Base-by-base conservation (phyloP, 73 alveolate genomes). In the Tetrahymena borealis region DNA sequence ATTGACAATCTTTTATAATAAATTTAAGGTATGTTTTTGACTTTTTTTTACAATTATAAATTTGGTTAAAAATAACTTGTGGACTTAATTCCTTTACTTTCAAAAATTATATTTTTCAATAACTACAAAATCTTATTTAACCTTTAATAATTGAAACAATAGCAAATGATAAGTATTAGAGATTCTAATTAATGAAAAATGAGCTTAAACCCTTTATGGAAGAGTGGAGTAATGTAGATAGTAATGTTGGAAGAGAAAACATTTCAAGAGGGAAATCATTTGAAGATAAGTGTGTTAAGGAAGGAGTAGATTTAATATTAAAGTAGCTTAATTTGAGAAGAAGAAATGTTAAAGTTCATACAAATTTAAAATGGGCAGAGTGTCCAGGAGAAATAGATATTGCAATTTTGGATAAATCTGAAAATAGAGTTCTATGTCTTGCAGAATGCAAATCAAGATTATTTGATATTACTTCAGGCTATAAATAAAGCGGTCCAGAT, bases 311-410 rank as follows among this genome's bases (percentile, higher is more conserved):
- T 60, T 60, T 60, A 60, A 60, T 60, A 10, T 35, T 60, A 7
- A 60, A 28, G 38, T 60, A 0, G 28, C 28, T 60, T 24, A 60
- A 60, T 32, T 60, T 60, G 28, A 60, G 28, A 60, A 60, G 31
- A 60, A 60, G 85, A 60, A 60, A 60, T 60, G 85, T 60, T 3
- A 60, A 60, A 60, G 85, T 60, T 60, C 85, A 24, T 24, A 60
- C 36, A 24, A 60, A 60, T n/a, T 60, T 60, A 28, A 24, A 60
- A 20, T 60, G 85, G 85, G 85, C 85, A 60, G 85, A 60, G 35
- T 60, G 85, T 60, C 85, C 85, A 24, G 85, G 85, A 60, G 85
- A 60, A 60, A 60, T 60, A 60, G 85, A 60, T 60, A 60, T 60
- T 20, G 85, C 85, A 18, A 60, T 60, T 24, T 60, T 60, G n/a